Base-by-base conservation (phyloP, 2,329 filamentous ascomycete species). In the Colletotrichum paranaense region DNA sequence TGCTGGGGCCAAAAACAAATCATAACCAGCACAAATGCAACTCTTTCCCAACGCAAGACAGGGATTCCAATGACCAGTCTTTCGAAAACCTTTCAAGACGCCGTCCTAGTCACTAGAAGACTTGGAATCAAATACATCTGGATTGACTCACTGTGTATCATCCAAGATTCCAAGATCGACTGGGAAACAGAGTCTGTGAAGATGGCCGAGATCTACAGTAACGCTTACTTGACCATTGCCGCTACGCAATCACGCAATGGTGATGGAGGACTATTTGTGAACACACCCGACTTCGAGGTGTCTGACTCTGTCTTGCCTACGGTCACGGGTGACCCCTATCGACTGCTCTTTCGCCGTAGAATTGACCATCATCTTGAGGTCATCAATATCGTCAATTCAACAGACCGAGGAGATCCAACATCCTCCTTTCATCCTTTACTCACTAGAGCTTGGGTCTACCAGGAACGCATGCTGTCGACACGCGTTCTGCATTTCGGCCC, bases 381-480 rank as follows among this genome's bases (percentile, higher is more conserved):
- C 11, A 9, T 32, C 32, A 32, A 9, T 3, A 9, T 32, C 32
- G 32, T 32, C 11, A 9, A 11, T 3, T 3, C 32, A 9, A 9
- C 9, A 32, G 32, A 32, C 32, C 9, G 1, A 32, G 32, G 32
- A 32, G 32, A 32, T 32, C 32, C 32, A 11, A 32, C 32, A 46
- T 8, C 46, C 46, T 28, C 26, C 1, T 22, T 32, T 8, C 49
- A 65, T 22, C 62, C 68, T 12, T 49, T 72, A 4, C 32, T 60
- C 19, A 72, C 64, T 1, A 75, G 79, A 1, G 79, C 76, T 0
- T 81, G 80, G 79, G 77, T 77, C 5, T 79, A 78, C 4, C 80
- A 80, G 2, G 80, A 81, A 16, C 76, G 79, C 2, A 52, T 79
- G 1, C 26, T 81, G 2, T 78, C 79, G 1, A 76, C 76, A 1